Conservation (phyloP, 306 rosid species). For the Cicer arietinum region DNA sequence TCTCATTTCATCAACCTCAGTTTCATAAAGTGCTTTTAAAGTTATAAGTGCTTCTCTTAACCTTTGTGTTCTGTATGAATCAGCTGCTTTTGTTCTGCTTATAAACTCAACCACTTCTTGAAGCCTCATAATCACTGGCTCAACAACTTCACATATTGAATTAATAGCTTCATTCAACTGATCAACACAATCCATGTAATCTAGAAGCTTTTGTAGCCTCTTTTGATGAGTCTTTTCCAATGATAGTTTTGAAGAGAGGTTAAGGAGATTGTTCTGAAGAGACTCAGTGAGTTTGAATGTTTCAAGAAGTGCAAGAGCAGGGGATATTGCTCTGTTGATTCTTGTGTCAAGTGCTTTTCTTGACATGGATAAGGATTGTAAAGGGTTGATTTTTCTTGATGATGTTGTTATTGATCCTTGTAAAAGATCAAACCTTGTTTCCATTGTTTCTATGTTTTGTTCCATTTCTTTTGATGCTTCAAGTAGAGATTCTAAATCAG, state of each 20-base stretch:
- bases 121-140: constrained; percentile 76
- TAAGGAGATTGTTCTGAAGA: constrained; percentile 60
- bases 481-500: constrained; percentile 61
- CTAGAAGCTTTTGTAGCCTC: constrained; percentile 55
- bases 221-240: constrained; percentile 41
- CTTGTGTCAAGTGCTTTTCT: constrained; percentile 78
- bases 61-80: constrained; percentile 58
- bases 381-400: constrained; percentile 64
- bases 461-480: constrained; percentile 52
- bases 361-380: constrained; percentile 81
- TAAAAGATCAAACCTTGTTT: constrained; percentile 51
- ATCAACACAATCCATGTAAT: constrained; percentile 67
- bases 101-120: constrained; percentile 94
- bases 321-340: constrained; percentile 75
- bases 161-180: constrained; percentile 55
- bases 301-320: constrained; percentile 67
- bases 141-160: constrained; percentile 63
- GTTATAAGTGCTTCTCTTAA: constrained; percentile 72
- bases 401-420: constrained; percentile 59
- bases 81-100: constrained; percentile 85
- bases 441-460: constrained; percentile 56
- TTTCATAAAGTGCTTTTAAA: constrained; percentile 72
- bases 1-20: constrained; percentile 77
- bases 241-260: constrained; percentile 50
- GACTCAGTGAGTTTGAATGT: constrained; percentile 63